Evolutionary conservation across 805 yeast species (phyloP).

Genomic region (Hanseniaspora jakobsenii): DNA sequence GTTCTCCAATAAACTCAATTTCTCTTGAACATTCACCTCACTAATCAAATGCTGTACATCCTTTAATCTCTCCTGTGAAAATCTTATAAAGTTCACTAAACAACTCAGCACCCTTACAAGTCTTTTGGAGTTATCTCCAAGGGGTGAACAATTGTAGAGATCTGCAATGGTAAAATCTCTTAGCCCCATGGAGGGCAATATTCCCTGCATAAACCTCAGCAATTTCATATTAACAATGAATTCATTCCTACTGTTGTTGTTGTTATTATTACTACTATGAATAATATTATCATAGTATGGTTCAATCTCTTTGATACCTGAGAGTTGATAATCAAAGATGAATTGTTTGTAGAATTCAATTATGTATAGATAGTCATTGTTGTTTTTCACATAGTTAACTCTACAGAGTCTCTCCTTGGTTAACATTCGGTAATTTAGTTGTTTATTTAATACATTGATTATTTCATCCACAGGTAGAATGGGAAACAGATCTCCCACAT

Average conservation of each 20-base stretch:
- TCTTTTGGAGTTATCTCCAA: neutral
- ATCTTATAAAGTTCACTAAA: conserved; percentile 11
- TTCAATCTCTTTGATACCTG: neutral
- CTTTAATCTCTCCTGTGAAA: conserved; percentile 13
- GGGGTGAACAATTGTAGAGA: conserved; percentile 1
- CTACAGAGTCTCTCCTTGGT: neutral
- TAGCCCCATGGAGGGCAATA: conserved; percentile 8
- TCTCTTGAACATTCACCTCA: conserved; percentile 5
- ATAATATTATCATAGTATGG: too few species aligned
- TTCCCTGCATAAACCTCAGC: conserved; percentile 4
- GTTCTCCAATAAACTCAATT: neutral
- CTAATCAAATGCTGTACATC: conserved; percentile 6
- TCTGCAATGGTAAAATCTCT: conserved; percentile 9
- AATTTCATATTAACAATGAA: conserved; percentile 1
- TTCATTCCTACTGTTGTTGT: neutral
- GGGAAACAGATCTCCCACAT: conserved; percentile 7
- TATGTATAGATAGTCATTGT: neutral
- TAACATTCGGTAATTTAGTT: conserved; percentile 10
- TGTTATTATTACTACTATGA: too few species aligned
- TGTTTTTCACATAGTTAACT: neutral
- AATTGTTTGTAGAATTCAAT: conserved; percentile 10
- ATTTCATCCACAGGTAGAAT: conserved; percentile 7
- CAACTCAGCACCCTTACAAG: conserved; percentile 10
- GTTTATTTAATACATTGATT: conserved; percentile 6
- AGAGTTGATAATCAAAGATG: conserved; percentile 12